Evolutionary conservation across 352 stramenopile species (phyloP), one percentile per base, ranked within the genome.

Genomic region (Pythium grandisporangium): DNA sequence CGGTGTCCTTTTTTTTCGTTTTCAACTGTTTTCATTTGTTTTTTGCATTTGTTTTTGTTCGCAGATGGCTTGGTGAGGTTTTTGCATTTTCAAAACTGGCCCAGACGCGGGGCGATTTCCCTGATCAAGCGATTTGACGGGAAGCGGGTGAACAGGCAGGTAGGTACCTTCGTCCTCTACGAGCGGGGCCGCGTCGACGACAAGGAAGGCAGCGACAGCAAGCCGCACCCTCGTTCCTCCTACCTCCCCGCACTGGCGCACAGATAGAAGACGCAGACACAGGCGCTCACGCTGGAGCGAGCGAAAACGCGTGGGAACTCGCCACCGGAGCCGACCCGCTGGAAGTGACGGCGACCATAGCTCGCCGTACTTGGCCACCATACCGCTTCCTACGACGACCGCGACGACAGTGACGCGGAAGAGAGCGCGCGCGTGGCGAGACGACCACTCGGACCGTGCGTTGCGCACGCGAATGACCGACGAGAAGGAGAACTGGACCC

Each of bases 31-130:
- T n/a, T n/a, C n/a, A n/a, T n/a, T n/a, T n/a, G n/a, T n/a, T n/a
- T n/a, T n/a, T n/a, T n/a, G n/a, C n/a, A n/a, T n/a, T n/a, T n/a
- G n/a, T n/a, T n/a, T n/a, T n/a, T n/a, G n/a, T n/a, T n/a, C n/a
- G n/a, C n/a, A n/a, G n/a, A n/a, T n/a, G n/a, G n/a, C n/a, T n/a
- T n/a, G n/a, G n/a, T n/a, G n/a, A n/a, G n/a, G n/a, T n/a, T 56
- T 56, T 56, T 51, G 42, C 48, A 56, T 46, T 56, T 56, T 56
- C 48, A 56, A 56, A 56, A 46, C 51, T 36, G 41, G n/a, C n/a
- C n/a, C n/a, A n/a, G n/a, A n/a, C n/a, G n/a, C n/a, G n/a, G n/a
- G n/a, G n/a, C n/a, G n/a, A n/a, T n/a, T n/a, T n/a, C n/a, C n/a
- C n/a, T 36, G 48, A 45, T 32, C 33, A 20, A 10, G 7, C 7